Conservation (phyloP, 2,329 filamentous ascomycete species). For the Penicillium decumbens region DNA sequence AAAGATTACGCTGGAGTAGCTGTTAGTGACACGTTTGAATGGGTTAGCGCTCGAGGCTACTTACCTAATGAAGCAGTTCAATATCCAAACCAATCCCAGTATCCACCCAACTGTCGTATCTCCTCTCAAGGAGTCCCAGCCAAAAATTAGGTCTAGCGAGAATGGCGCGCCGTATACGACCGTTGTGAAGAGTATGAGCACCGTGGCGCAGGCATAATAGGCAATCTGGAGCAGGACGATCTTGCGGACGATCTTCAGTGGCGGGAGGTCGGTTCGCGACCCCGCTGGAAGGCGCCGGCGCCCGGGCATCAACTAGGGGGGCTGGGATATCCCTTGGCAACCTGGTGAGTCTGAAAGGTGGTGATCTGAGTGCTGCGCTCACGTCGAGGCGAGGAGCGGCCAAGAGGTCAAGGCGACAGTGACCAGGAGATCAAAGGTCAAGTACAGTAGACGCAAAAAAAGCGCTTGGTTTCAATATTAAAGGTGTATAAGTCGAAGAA, state of each 20-base stretch:
- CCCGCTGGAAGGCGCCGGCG: slow-evolving; percentile 60
- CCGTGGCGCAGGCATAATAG: slow-evolving; percentile 59
- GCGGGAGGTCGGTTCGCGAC: slow-evolving; percentile 62
- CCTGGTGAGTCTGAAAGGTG: neutral
- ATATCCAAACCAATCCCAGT: slow-evolving; percentile 62
- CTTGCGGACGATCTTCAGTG: slow-evolving; percentile 62
- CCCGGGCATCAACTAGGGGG: slow-evolving; percentile 35
- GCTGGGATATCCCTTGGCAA: slow-evolving; percentile 2
- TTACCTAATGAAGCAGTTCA: slow-evolving; percentile 62
- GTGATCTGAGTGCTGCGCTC: slow-evolving; percentile 7
- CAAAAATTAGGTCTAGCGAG: slow-evolving; percentile 55
- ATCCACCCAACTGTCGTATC: slow-evolving; percentile 69
- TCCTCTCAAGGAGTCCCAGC: slow-evolving; percentile 60
- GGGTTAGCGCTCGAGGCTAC: slow-evolving; percentile 21
- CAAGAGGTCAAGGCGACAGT: slow-evolving; percentile 4
- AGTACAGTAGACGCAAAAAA: neutral
- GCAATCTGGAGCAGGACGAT: slow-evolving; percentile 61
- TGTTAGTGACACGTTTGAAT: neutral
- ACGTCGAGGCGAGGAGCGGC: slow-evolving; percentile 2
- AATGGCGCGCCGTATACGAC: slow-evolving; percentile 61
- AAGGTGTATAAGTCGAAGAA: neutral
- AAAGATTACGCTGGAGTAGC: slow-evolving; percentile 64
- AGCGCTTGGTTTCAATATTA: neutral
- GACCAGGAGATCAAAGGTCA: neutral
- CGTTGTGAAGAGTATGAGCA: slow-evolving; percentile 63